Percentiles rank a stretch among this genome's conserved stretches.
These are phyloP conservation scores for Mercurialis annua DNA, from an alignment of 345 rosid genomes.

Conservation along the genomic window DNA sequence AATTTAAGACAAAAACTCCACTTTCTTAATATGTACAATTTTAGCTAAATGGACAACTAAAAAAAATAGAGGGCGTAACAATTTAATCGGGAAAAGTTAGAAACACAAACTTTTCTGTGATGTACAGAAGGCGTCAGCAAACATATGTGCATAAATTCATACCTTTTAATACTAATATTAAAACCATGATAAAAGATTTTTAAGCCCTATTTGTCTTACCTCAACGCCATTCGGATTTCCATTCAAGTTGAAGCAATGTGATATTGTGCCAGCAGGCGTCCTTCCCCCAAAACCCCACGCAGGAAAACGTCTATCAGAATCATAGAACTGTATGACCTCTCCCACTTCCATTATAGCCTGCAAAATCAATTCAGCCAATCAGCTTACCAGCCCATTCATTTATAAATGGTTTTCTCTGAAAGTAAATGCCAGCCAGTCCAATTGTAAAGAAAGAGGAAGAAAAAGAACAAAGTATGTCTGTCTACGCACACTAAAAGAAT, in stretches of 20 bases:
- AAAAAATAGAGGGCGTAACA: too few species aligned
- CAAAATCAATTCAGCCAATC: slow-evolving; percentile 2
- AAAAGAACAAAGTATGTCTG: neutral
- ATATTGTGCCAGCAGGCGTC: slow-evolving; percentile 45
- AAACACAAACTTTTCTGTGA: neutral
- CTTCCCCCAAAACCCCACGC: slow-evolving; percentile 95
- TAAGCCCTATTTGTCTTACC: slow-evolving; percentile 35
- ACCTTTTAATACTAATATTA: neutral
- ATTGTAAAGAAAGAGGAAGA: neutral
- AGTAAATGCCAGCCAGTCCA: neutral
- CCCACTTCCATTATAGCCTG: slow-evolving; percentile 90
- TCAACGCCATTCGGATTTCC: slow-evolving; percentile 51
- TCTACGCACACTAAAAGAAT: neutral
- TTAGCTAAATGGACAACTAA: neutral
- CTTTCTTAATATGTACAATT: neutral
- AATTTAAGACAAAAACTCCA: too few species aligned
- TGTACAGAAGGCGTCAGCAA: neutral
- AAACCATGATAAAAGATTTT: too few species aligned
- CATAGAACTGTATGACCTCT: slow-evolving; percentile 82
- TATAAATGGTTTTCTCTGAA: neutral
- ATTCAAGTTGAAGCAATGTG: slow-evolving; percentile 83
- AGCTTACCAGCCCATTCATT: slow-evolving; percentile 6
- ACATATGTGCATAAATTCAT: neutral
- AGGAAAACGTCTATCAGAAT: slow-evolving; percentile 69
- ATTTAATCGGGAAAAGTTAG: too few species aligned